Conservation (phyloP, 345 rosid genomes). For the Eucalyptus sideroxylon region DNA sequence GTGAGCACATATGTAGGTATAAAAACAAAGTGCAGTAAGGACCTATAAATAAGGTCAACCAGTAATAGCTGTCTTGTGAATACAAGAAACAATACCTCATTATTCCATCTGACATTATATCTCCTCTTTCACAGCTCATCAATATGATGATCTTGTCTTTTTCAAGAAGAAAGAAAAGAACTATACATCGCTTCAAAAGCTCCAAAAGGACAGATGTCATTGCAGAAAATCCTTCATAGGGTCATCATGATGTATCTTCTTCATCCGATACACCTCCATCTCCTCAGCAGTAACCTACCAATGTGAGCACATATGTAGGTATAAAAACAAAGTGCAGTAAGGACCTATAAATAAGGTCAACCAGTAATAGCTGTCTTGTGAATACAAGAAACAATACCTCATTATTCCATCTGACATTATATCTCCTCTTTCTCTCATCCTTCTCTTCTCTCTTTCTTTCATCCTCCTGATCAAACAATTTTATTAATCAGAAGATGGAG, state of each 20-base stretch:
- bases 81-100: conserved; percentile 23
- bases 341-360: neutral
- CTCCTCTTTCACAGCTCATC: conserved; percentile 27
- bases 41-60: neutral
- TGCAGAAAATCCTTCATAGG: conserved; percentile 27
- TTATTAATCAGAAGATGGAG: neutral
- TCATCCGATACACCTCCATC: conserved; percentile 81
- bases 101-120: conserved; percentile 37
- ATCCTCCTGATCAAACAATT: conserved; percentile 31
- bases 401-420: conserved; percentile 36
- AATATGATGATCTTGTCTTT: neutral
- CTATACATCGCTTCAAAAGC: neutral
- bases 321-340: neutral
- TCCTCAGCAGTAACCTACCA: conserved; percentile 55
- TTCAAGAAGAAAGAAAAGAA: neutral
- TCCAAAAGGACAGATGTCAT: neutral
- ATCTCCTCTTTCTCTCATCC: conserved; percentile 57
- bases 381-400: conserved; percentile 19
- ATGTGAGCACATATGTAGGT: neutral
- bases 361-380: neutral
- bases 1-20: neutral
- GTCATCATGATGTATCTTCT: conserved; percentile 53
- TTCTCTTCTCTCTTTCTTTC: conserved; percentile 31
- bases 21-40: neutral
- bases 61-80: neutral